Base-by-base conservation (phyloP, 1,284 basidiomycete species). In the Puccinia hordei region DNA sequence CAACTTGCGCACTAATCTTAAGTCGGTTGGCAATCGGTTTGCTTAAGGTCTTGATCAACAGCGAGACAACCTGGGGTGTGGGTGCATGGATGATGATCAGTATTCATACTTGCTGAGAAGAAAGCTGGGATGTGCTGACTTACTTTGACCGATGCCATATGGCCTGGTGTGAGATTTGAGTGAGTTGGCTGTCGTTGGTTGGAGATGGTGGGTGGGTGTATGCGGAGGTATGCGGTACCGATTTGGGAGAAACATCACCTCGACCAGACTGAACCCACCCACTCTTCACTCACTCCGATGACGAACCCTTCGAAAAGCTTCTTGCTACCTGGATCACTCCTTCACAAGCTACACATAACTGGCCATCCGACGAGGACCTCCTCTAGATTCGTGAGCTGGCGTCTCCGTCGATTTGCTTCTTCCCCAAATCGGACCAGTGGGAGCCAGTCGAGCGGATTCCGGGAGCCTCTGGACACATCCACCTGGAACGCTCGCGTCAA, bases 31-130 rank as follows among this genome's bases (percentile, higher is more conserved):
- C 74, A 41, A 77, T 77, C 19, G 61, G 74, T 35, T 77, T 77
- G 63, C 74, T 77, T 1, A 77, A 33, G 10, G 74, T 77, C 59
- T 77, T 77, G 46, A 77, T 77, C 27, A 68, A 57, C 44, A 77
- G 30, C 12, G 74, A 77, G 49, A 77, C 24, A 10, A 77, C 74
- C 49, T 77, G 69, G 19, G n/a, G 10, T 17, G 0, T 38, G 9
- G n/a, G n/a, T 15, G 33, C 8, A 2, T 22, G 33, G 17, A 15
- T 19, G 17, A 15, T 49, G 13, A 17, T 6, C 33, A 63, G 33
- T 38, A 27, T 38, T 17, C 2, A 27, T 38, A 19, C 24, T 17
- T 33, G 33, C 17, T 35, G 59, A 6, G 15, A n/a, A 17, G 10
- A n/a, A 63, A 10, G 59, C 8, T 22, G 33, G 22, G 15, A 27